These are phyloP conservation scores for Salisapilia sapeloensis DNA, from an alignment of 352 stramenopile genomes.

Conservation along the genomic window DNA sequence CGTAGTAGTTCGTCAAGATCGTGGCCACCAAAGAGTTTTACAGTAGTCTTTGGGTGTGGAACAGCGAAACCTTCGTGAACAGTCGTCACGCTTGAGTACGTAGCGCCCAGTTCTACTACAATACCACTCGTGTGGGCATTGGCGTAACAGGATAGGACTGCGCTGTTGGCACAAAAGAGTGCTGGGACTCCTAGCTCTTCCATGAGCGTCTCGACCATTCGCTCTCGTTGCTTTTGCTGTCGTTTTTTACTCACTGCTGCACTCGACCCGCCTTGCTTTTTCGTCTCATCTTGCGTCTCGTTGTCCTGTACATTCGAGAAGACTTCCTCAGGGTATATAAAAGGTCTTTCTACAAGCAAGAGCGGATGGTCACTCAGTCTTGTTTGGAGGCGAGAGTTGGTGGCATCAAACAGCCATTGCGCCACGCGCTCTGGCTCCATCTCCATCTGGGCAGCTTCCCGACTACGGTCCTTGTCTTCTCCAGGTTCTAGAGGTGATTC, in stretches of 20 bases:
- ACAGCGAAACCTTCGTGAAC: conserved; percentile 71
- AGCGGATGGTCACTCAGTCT: conserved; percentile 43
- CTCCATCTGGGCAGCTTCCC: conserved; percentile 26
- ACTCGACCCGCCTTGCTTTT: too few relatives aligned
- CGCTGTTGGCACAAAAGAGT: conserved; percentile 69
- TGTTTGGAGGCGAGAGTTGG: conserved; percentile 21
- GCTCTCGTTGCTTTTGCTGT: conserved; percentile 27
- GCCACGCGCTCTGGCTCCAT: conserved; percentile 31
- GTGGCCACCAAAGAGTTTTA: conserved; percentile 34
- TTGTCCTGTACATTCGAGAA: conserved; percentile 1
- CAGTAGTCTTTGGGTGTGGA: conserved; percentile 35
- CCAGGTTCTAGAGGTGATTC: conserved; percentile 19
- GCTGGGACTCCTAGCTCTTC: conserved; percentile 54
- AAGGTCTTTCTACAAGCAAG: conserved; percentile 46
- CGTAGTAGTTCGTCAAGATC: conserved; percentile 50
- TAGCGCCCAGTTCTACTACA: conserved; percentile 65
- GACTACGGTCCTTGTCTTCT: conserved; percentile 4
- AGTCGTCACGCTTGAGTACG: conserved; percentile 56
- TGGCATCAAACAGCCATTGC: conserved; percentile 55
- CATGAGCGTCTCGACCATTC: conserved; percentile 71
- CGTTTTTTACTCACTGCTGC: conserved; percentile 54
- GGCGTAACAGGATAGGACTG: conserved; percentile 67
- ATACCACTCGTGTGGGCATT: conserved; percentile 66
- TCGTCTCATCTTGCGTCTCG: too few relatives aligned
- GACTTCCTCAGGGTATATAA: conserved; percentile 27